Conservation (phyloP, 169 alveolate species). For the Plasmodium reichenowi region DNA sequence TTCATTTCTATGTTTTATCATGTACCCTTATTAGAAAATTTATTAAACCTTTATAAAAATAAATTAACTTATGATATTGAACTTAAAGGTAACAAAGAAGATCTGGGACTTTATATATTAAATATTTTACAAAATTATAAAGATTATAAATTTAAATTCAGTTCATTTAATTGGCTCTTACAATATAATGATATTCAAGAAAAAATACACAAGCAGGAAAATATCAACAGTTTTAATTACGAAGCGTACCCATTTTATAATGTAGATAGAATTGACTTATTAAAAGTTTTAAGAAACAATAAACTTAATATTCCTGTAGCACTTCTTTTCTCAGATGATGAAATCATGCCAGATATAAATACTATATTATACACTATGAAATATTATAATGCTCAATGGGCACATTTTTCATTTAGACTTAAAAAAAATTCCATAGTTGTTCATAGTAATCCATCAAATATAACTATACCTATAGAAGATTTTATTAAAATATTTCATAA, state of each 20-base stretch:
- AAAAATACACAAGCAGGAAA: constrained; percentile 8
- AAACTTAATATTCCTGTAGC: constrained; percentile 66
- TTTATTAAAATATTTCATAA: constrained; percentile 36
- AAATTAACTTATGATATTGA: constrained; percentile 62
- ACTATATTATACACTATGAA: constrained; percentile 20
- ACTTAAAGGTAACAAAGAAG: constrained; percentile 66
- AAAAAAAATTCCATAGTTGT: constrained; percentile 18
- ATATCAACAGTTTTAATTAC: background rate
- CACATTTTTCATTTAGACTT: constrained; percentile 46
- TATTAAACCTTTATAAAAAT: constrained; percentile 28
- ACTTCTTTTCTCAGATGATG: constrained; percentile 54
- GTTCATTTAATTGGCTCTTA: constrained; percentile 64
- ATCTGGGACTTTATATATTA: constrained; percentile 32
- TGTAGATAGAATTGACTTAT: constrained; percentile 10
- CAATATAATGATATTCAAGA: constrained; percentile 26
- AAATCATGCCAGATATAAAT: constrained; percentile 35
- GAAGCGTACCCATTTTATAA: constrained; percentile 19
- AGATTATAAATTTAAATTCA: constrained; percentile 36
- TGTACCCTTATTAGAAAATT: constrained; percentile 43
- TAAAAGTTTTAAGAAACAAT: constrained; percentile 41
- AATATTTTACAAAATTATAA: constrained; percentile 55
- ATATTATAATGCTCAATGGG: constrained; percentile 74
- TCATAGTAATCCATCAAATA: constrained; percentile 13
- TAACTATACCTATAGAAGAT: constrained; percentile 2
- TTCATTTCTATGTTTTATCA: constrained; percentile 43